Base-by-base conservation (phyloP, 225 moss, liverwort and hornwort genomes). In the Sphagnum contortum region DNA sequence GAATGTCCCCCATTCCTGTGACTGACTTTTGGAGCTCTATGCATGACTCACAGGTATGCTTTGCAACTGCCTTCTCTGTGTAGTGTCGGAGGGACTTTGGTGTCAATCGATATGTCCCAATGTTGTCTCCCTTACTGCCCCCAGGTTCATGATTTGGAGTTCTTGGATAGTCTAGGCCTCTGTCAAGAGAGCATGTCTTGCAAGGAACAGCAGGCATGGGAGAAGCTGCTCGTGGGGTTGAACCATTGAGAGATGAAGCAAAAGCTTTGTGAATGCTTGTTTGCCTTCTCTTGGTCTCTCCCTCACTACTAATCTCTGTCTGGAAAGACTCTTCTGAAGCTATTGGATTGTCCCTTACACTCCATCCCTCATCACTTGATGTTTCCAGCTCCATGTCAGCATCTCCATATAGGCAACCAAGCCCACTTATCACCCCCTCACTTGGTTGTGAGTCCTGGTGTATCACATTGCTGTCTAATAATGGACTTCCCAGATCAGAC, bases 291-390 rank as follows among this genome's bases (percentile, higher is more conserved):
- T 74, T 71, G 8, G 45, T 49, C 46, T 83, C 90, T 9, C 81
- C 90, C 11, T 83, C 87, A 5, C 85, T 84, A 60, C 86, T 88
- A 9, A 88, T 92, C 5, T 52, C 7, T 52, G 81, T 77, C 59
- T 60, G 55, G 57, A 74, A 74, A 1, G 90, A 90, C 14, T 87
- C 89, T 53, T 91, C 98, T 2, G 88, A 89, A 45, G 52, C 52
- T 5, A 98, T 98, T 3, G 98, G 98, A 45, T 93, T 98, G 63
- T 93, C 87, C 29, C 85, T 88, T 29, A 98, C 91, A 59, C 91
- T 98, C 98, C 98, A 93, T 6, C 77, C 87, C 13, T 77, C 76
- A 59, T 87, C 73, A 65, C 86, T 93, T 3, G 75, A 88, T 1
- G 87, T 86, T 47, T 89, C 90, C 62, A 83, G 58, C 3, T 76